A percentile compares a stretch with the other conserved stretches of the same genome.
Evolutionary conservation across 129 eudicot genomes (phyloP).

Genomic region (Mikania micrantha): DNA sequence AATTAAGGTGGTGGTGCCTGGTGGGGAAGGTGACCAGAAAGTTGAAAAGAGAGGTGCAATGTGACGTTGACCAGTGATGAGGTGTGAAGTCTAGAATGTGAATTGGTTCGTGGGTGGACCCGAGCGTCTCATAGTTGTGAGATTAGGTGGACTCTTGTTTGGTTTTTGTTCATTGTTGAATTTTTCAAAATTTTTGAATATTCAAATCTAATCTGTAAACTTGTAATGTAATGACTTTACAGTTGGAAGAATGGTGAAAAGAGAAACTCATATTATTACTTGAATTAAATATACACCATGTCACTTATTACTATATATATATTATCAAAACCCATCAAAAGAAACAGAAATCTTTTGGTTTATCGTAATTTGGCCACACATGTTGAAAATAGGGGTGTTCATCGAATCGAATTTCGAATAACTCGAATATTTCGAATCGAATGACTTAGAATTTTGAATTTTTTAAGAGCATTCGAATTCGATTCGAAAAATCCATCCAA

Average conservation of each 20-base stretch:
- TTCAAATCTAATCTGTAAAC: not conserved
- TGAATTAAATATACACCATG: too few species aligned
- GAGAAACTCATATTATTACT: too few species aligned
- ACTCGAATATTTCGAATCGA: too few species aligned
- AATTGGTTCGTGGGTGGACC: conserved; percentile 20
- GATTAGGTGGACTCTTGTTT: conserved; percentile 17
- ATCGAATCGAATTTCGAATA: too few species aligned
- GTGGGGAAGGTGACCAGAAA: conserved; percentile 39
- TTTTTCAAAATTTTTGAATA: not conserved
- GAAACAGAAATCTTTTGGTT: too few species aligned
- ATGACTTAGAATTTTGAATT: too few species aligned
- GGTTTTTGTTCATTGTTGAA: conserved; percentile 3
- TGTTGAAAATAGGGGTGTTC: too few species aligned
- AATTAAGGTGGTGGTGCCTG: conserved; percentile 15
- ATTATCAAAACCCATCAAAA: too few species aligned
- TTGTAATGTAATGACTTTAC: not conserved
- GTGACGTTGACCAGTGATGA: conserved; percentile 34
- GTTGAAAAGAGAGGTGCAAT: conserved; percentile 20
- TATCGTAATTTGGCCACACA: too few species aligned
- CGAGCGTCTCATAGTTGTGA: conserved; percentile 1
- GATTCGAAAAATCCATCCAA: too few species aligned
- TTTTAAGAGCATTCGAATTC: too few species aligned
- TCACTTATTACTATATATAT: too few species aligned
- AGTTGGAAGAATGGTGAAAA: not conserved
- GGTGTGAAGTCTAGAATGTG: conserved; percentile 31